Percentiles rank a stretch among this genome's conserved stretches.
phyloP scores from a whole-genome alignment of 257 asterid species.

The Rhazya stricta region DNA sequence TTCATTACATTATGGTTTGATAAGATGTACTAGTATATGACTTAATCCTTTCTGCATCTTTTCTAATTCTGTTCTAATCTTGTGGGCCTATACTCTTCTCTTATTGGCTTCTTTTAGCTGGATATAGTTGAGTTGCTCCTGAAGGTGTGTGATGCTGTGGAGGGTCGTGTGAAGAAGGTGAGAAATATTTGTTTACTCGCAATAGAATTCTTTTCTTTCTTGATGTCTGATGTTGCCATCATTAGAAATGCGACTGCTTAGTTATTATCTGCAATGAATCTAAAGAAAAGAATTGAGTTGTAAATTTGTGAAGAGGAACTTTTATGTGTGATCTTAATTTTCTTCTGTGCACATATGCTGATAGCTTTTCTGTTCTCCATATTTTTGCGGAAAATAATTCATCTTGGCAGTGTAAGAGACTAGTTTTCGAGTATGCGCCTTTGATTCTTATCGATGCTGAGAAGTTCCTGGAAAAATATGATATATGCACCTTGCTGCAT shows the following conservation, averaged over 20 bases:
- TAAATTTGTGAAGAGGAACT: neutral
- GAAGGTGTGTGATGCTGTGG: slow-evolving; percentile 65
- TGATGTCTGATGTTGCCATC: neutral
- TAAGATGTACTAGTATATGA: neutral
- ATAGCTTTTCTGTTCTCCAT: neutral
- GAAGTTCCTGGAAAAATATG: slow-evolving; percentile 68
- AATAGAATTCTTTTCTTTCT: neutral
- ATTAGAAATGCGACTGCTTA: neutral
- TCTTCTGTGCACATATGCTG: neutral
- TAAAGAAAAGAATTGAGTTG: neutral
- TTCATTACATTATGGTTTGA: neutral
- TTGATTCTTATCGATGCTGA: slow-evolving; percentile 67
- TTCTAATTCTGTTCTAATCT: neutral
- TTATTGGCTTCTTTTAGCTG: slow-evolving; percentile 46
- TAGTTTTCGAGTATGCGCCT: slow-evolving; percentile 84
- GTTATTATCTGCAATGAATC: neutral
- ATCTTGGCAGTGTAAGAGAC: slow-evolving; percentile 69
- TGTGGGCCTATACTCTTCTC: neutral
- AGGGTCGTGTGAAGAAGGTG: slow-evolving; percentile 58
- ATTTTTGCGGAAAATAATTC: neutral
- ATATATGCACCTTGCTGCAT: slow-evolving; percentile 51
- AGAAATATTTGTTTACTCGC: slow-evolving; percentile 3
- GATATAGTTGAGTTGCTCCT: slow-evolving; percentile 73
- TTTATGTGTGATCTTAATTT: neutral
- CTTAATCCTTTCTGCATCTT: neutral